Conservation (phyloP, 2,329 filamentous ascomycete genomes). For the Aspergillus unguis region DNA sequence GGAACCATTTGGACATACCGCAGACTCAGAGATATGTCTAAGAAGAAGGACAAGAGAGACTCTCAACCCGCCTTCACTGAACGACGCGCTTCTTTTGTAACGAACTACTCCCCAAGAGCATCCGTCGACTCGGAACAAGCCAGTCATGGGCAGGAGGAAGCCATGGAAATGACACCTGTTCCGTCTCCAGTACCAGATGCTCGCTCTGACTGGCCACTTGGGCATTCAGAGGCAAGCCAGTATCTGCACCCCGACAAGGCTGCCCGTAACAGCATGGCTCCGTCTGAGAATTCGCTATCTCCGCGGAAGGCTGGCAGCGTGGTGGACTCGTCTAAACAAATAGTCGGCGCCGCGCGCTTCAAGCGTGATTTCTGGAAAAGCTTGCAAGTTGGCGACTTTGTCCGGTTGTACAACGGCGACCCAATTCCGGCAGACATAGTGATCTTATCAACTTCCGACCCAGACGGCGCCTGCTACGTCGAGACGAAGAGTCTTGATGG, state of each 20-base stretch:
- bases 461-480: conserved; percentile 92
- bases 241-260: conserved; percentile 32
- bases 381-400: conserved; percentile 90
- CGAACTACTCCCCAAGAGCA: conserved; percentile 53
- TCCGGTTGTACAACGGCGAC: conserved; percentile 94
- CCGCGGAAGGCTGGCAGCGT: conserved; percentile 60
- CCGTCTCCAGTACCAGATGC: conserved; percentile 69
- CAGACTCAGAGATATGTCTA: conserved; percentile 49
- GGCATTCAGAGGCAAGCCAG: conserved; percentile 29
- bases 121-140: conserved; percentile 55
- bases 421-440: conserved; percentile 92
- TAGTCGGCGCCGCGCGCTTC: conserved; percentile 73
- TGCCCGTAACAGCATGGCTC: conserved; percentile 23
- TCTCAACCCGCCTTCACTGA: conserved; percentile 43
- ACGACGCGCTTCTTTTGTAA: conserved; percentile 64
- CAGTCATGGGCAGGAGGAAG: conserved; percentile 51
- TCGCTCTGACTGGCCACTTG: conserved; percentile 42
- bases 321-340: conserved; percentile 66
- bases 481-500: conserved; percentile 98
- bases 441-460: conserved; percentile 86
- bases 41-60: conserved; percentile 43
- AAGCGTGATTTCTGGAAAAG: conserved; percentile 95
- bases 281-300: conserved; percentile 24
- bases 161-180: conserved; percentile 95
- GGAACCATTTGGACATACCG: conserved; percentile 55